Evolutionary conservation across 768 basidiomycete species (phyloP).

Genomic region (Amyloporia xantha): DNA sequence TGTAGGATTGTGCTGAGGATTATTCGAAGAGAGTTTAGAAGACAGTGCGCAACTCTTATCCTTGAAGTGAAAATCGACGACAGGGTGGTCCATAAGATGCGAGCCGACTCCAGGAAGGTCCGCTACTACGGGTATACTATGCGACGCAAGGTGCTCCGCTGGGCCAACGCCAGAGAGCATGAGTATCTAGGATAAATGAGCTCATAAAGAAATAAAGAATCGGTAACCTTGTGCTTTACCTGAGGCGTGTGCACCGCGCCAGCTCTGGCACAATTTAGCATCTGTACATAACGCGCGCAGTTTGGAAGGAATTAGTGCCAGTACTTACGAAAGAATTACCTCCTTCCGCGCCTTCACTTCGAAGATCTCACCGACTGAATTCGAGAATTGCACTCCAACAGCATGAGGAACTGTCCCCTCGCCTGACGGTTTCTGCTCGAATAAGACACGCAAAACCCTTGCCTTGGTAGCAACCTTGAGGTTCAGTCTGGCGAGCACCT

Average conservation of each 20-base stretch:
- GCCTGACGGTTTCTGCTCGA: slow-evolving; percentile 31
- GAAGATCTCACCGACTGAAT: slow-evolving; percentile 33
- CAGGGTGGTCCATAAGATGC: slow-evolving; percentile 65
- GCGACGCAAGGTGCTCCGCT: slow-evolving; percentile 41
- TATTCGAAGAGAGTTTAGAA: neutral
- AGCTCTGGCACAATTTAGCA: slow-evolving; percentile 33
- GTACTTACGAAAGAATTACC: slow-evolving; percentile 52
- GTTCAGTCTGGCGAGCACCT: slow-evolving; percentile 59
- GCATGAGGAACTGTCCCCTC: slow-evolving; percentile 35
- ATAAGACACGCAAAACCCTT: slow-evolving; percentile 51
- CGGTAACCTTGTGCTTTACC: slow-evolving; percentile 18
- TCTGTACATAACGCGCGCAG: neutral
- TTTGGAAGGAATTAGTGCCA: neutral
- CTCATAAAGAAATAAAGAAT: no score
- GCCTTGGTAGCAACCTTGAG: slow-evolving; percentile 54
- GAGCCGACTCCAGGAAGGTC: slow-evolving; percentile 72
- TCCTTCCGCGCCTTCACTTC: slow-evolving; percentile 47
- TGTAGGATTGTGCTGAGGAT: neutral
- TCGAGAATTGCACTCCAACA: slow-evolving; percentile 55
- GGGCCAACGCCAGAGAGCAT: slow-evolving; percentile 78
- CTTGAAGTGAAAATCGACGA: slow-evolving; percentile 44
- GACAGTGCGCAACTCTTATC: slow-evolving; percentile 40
- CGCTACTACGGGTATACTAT: slow-evolving; percentile 48
- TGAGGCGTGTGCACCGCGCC: slow-evolving; percentile 62
- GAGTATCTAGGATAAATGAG: slow-evolving; percentile 44